Base-by-base conservation (phyloP, 345 rosid species). In the Lumnitzera littorea region DNA sequence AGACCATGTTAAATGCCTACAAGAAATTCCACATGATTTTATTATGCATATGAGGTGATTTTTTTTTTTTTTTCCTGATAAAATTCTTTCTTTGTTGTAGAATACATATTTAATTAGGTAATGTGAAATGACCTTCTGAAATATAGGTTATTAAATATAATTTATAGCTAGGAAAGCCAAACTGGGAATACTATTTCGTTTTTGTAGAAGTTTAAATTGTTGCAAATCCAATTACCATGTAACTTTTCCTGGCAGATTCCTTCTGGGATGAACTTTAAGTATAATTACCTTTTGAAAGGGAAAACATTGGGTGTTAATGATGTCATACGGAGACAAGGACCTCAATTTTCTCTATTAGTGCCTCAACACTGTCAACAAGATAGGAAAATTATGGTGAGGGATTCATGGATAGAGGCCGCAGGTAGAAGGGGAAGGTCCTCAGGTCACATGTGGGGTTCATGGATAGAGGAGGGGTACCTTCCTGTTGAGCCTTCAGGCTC, bases 281-380 rank as follows among this genome's bases (percentile, higher is more conserved):
- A 92, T 61, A 92, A 85, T 58, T 92, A 84, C 74, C 81, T 87
- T 77, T 23, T 78, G 2, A 89, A 70, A 81, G 76, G 74, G 62
- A 77, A 74, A 74, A 50, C 66, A 13, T 63, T 60, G 70, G 73
- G 80, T 81, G 76, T 82, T 25, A 51, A 53, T 62, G 87, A 85
- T 62, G 53, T 84, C 69, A 65, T 72, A 48, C 89, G 96, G 98
- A 85, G 97, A 76, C 77, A 84, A 23, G 96, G 98, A 53, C 97
- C 98, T 51, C 78, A 82, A 55, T 84, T 80, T 80, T 89, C 98
- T 27, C 56, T 92, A 52, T 72, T 83, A 46, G 69, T 87, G 51
- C 96, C 96, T 41, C 59, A 68, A 53, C 63, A 50, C 63, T 50
- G 63, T 71, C 71, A 69, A 50, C 67, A 67, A 54, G 86, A 84